Base-by-base conservation (phyloP, 805 yeast genomes). In the Candida vaughaniae region DNA sequence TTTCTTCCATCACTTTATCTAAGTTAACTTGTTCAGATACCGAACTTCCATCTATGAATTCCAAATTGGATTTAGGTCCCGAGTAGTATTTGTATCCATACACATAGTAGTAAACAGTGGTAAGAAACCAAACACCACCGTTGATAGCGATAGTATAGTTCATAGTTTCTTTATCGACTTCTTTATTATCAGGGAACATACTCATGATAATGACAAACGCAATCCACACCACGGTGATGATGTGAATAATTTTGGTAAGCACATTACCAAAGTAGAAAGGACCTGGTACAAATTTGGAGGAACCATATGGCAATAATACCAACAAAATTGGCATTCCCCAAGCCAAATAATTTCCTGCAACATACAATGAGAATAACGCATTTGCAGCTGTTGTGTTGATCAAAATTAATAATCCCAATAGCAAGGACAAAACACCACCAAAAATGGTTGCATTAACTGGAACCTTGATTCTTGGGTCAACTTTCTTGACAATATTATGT, bases 71-170 rank as follows among this genome's bases (percentile, higher is more conserved):
- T 27, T 50, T 51, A 2, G 87, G 87, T 6, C 88, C 88, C 22
- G 67, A 53, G 64, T 75, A 81, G 52, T 67, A 62, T 47, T 71
- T 77, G 42, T 73, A 68, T 2, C 80, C 83, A 51, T 72, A 71
- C 3, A 65, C 55, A 38, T 55, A 67, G 58, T 76, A 82, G 57
- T 80, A 80, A 1, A 70, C 34, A 39, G 70, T 50, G 1, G 83
- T 68, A 12, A 78, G 58, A 6, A 75, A 42, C 83, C 83, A 78
- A 11, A 77, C 73, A 6, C 81, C 81, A 23, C 75, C 73, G 16
- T 78, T 80, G 39, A 82, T 78, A 2, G 78, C 85, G 45, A 73
- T 73, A 0, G 87, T 78, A 55, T 83, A 83, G 60, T 83, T 83
- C 91, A 83, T 82, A 12, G 75, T 50, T 4, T 60, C 57, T 38